Evolutionary conservation across 345 rosid genomes (phyloP).

Genomic region (Aurinia saxatilis): DNA sequence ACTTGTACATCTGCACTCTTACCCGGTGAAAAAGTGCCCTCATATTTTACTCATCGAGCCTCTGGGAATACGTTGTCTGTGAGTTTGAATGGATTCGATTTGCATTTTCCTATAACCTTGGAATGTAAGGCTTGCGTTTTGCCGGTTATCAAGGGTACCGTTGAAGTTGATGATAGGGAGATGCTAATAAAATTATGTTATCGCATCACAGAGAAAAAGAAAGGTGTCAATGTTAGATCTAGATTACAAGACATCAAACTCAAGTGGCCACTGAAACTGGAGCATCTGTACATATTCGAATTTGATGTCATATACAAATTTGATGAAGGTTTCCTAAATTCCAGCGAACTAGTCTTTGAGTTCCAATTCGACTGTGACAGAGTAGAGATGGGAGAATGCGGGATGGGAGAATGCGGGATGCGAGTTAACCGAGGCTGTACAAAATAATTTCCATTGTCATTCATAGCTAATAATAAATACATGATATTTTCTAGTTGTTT

Average conservation of each 20-base stretch:
- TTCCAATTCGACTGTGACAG: neutral
- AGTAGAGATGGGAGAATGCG: neutral
- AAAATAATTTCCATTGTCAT: too few species aligned
- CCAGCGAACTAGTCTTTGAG: neutral
- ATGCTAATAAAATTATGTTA: fast-evolving
- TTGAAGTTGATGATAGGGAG: neutral
- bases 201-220: neutral
- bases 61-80: neutral
- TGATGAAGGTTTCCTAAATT: too few species aligned
- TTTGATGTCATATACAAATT: too few species aligned
- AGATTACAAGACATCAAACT: too few species aligned
- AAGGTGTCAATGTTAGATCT: neutral
- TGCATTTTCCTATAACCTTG: neutral
- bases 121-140: neutral
- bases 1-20: neutral
- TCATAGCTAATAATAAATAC: too few species aligned
- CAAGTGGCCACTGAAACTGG: too few species aligned
- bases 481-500: too few species aligned
- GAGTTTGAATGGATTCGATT: neutral
- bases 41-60: neutral
- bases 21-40: neutral
- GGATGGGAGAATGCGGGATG: too few species aligned
- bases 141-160: neutral
- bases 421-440: too few species aligned
- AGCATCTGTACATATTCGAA: neutral